These are phyloP conservation scores for Komagataella populi DNA, from an alignment of 805 yeast genomes.

Conservation along the genomic window DNA sequence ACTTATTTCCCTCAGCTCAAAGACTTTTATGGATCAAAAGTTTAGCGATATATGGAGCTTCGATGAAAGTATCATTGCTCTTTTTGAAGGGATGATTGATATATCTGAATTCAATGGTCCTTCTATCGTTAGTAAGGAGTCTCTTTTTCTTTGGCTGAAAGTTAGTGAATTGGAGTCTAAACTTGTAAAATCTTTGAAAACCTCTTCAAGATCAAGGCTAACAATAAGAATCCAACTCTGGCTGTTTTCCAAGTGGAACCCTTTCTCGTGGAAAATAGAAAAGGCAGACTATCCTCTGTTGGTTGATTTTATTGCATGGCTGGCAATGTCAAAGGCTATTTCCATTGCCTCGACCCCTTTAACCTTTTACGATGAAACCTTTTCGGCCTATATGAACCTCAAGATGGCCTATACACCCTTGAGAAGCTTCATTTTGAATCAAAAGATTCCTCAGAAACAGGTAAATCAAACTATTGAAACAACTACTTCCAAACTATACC, in stretches of 20 bases:
- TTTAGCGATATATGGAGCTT: background rate
- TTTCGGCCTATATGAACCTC: background rate
- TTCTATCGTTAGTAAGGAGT: slow-evolving; percentile 24
- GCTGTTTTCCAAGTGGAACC: slow-evolving; percentile 34
- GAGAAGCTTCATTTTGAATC: background rate
- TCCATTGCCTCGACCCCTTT: background rate
- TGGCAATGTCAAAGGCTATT: background rate
- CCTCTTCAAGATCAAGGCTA: background rate
- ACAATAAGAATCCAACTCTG: slow-evolving; percentile 31
- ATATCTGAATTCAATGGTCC: slow-evolving; percentile 55
- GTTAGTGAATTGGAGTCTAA: slow-evolving; percentile 19
- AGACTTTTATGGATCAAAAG: background rate
- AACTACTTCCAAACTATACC: background rate
- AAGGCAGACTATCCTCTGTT: background rate
- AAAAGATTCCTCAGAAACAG: background rate
- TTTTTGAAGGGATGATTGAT: slow-evolving; percentile 36
- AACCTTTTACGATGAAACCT: background rate
- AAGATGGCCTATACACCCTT: background rate
- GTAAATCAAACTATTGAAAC: background rate
- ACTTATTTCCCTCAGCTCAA: background rate
- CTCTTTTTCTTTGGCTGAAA: slow-evolving; percentile 41
- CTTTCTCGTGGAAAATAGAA: slow-evolving; percentile 4
- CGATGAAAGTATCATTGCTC: background rate
- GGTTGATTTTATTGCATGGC: background rate
- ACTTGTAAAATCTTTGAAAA: background rate